Base-by-base conservation (phyloP, 768 basidiomycete genomes). In the Podaxis sp. region DNA sequence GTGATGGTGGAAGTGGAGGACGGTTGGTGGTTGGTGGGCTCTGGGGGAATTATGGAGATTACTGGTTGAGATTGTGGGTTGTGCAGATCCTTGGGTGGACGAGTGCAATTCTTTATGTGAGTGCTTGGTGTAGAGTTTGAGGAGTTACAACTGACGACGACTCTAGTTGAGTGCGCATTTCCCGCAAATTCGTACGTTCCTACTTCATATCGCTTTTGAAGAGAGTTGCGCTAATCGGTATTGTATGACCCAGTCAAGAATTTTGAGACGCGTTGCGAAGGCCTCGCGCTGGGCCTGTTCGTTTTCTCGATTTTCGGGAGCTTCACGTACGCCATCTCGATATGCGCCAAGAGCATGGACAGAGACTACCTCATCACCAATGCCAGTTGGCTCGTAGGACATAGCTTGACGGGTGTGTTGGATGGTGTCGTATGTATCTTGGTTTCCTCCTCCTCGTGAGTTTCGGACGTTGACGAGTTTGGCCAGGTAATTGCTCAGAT, bases 221-320 rank as follows among this genome's bases (percentile, higher is more conserved):
- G 41, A 9, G 41, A 43, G 15, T 43, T 43, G n/a, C n/a, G 41
- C 19, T 49, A 49, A 49, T 12, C 1, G 8, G 22, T 19, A 49
- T n/a, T 49, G 19, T 8, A 15, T 50, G 12, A 43, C n/a, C 50
- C 63, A 96, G 93, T 82, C 17, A 94, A 94, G 79, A 96, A 96
- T 73, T 71, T 85, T 65, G 81, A 88, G 69, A 98, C 96, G 7
- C 86, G 88, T 70, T 98, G 96, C 74, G 88, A 90, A 68, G 96
- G 97, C 12, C 82, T 98, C 52, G 91, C 92, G 11, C 88, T 93
- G 19, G 91, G 90, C 19, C 82, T 99, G 66, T 99, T 98, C 76
- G 82, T 94, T 73, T 98, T 98, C 74, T 84, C 93, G 17, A 93
- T 96, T 63, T 80, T 89, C 60, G 96, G 96, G 46, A 97, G 94